These are phyloP conservation scores for Cucumis cinereus DNA, from an alignment of 306 rosid species.

Conservation along the genomic window DNA sequence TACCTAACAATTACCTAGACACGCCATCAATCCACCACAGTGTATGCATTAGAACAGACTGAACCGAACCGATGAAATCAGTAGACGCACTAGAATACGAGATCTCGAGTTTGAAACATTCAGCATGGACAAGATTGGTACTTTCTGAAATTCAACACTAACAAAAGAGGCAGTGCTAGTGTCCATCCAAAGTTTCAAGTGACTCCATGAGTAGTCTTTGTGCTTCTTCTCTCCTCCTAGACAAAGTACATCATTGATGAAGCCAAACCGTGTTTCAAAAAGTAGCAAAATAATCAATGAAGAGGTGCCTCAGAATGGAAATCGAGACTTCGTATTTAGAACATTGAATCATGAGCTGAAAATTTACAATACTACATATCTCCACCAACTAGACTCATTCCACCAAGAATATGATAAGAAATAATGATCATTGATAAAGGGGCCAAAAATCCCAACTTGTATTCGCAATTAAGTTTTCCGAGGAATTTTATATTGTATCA, in stretches of 20 bases:
- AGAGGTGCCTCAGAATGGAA: not conserved
- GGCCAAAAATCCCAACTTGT: not conserved
- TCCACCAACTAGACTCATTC: not conserved
- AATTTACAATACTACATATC: not conserved
- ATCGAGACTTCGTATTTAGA: not conserved
- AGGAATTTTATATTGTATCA: not conserved
- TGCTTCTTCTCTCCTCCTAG: conserved; percentile 87
- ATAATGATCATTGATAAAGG: not conserved
- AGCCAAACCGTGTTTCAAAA: not conserved
- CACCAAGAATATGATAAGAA: not conserved
- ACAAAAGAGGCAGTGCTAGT: not conserved
- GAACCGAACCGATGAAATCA: not conserved
- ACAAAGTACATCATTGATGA: not conserved
- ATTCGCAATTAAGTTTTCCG: not conserved
- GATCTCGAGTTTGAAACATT: not conserved
- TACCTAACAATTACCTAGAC: not conserved
- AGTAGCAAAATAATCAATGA: not conserved
- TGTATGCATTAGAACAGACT: not conserved
- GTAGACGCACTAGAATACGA: not conserved
- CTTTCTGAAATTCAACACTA: not conserved
- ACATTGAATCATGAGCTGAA: not conserved
- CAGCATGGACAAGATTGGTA: not conserved
- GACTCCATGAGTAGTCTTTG: conserved; percentile 65
- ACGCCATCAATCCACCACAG: not conserved
- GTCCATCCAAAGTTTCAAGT: conserved; percentile 50